These are phyloP conservation scores for Solanum etuberosum DNA, from an alignment of 257 asterid species.

Conservation along the genomic window DNA sequence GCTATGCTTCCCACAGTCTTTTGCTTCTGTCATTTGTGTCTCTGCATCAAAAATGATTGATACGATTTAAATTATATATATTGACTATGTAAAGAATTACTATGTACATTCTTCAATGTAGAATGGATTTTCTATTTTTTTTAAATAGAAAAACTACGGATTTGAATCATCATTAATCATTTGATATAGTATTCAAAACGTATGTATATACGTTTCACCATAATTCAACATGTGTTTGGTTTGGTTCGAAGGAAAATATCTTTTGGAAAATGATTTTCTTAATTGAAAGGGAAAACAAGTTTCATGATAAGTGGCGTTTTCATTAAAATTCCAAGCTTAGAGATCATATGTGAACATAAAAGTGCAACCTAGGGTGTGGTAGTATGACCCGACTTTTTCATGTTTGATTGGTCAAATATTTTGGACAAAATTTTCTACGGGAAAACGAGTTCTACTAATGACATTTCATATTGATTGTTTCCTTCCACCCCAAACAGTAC, in stretches of 20 bases:
- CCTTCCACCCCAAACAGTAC: neutral
- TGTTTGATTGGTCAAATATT: neutral
- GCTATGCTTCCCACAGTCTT: neutral
- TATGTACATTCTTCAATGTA: neutral
- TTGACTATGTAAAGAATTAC: neutral
- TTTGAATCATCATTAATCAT: neutral
- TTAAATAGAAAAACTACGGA: neutral
- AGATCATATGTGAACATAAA: neutral
- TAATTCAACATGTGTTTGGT: neutral
- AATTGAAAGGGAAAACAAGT: neutral
- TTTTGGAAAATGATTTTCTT: no score
- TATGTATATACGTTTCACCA: neutral
- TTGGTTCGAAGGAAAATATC: neutral
- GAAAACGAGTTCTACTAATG: neutral
- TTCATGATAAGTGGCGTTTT: neutral
- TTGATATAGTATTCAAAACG: neutral
- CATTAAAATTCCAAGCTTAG: neutral
- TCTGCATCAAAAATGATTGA: neutral
- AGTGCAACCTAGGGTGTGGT: neutral
- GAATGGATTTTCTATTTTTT: neutral
- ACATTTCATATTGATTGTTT: neutral
- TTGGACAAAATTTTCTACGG: accelerated
- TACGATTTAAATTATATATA: neutral
- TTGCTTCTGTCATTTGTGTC: neutral
- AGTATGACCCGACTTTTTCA: neutral